A percentile compares a stretch with the other conserved stretches of the same genome.
These are phyloP conservation scores for Cadophora luteo-olivacea DNA, from an alignment of 2,329 filamentous ascomycete genomes.

Conservation along the genomic window DNA sequence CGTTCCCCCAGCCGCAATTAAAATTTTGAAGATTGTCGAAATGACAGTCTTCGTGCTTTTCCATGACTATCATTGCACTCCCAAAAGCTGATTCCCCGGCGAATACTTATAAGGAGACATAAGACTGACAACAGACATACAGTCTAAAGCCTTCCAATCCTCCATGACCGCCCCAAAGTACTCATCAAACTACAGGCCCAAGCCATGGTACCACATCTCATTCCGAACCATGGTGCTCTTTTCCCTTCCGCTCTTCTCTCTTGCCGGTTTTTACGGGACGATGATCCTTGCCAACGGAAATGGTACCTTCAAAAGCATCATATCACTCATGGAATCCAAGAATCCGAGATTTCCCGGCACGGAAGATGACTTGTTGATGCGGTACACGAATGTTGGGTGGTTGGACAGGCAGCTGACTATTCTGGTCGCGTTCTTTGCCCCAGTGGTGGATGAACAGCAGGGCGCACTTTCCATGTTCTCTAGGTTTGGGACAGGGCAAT, in stretches of 20 bases:
- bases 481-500: conserved; percentile 39
- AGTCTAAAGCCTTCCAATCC: neutral
- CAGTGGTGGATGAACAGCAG: conserved; percentile 29
- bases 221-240: conserved; percentile 31
- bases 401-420: conserved; percentile 36
- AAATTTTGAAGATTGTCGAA: neutral
- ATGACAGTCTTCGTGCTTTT: conserved; percentile 16
- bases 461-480: conserved; percentile 34
- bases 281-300: conserved; percentile 30
- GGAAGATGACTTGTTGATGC: conserved; percentile 29
- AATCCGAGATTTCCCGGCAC: conserved; percentile 32
- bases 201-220: conserved; percentile 26
- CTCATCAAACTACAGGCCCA: neutral
- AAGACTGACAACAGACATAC: conserved; percentile 14
- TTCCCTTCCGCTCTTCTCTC: conserved; percentile 34
- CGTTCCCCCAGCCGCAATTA: neutral
- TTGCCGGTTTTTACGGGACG: conserved; percentile 31
- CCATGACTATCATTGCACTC: neutral
- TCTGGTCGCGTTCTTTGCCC: conserved; percentile 40
- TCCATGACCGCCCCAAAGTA: neutral
- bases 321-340: conserved; percentile 22
- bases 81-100: neutral
- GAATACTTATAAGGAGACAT: neutral
- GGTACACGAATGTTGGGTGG: conserved; percentile 34
- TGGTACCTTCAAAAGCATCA: conserved; percentile 34